phyloP scores from a whole-genome alignment of 805 yeast species.

The Teunomyces gatunensis region DNA sequence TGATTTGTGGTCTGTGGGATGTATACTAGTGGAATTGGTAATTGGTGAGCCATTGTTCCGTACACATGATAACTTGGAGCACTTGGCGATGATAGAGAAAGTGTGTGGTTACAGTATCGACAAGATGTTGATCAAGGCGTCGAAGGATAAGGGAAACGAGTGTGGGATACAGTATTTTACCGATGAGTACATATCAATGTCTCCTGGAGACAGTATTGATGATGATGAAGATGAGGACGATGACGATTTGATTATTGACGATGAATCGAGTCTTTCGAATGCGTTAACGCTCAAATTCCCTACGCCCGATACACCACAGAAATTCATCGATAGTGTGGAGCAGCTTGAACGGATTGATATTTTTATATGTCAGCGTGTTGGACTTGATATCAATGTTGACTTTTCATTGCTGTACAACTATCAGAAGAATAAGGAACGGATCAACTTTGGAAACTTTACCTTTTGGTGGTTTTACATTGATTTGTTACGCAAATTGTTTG shows the following conservation, averaged over 20 bases:
- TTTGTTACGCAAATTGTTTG: slow-evolving; percentile 35
- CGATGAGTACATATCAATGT: slow-evolving; percentile 13
- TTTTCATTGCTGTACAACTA: slow-evolving; percentile 37
- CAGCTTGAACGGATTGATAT: slow-evolving; percentile 42
- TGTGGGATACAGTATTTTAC: slow-evolving; percentile 41
- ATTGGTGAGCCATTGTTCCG: slow-evolving; percentile 94
- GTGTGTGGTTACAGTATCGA: slow-evolving; percentile 59
- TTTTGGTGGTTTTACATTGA: slow-evolving; percentile 80
- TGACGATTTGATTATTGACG: slow-evolving; percentile 31
- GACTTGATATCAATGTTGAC: slow-evolving; percentile 39
- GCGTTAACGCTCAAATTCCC: slow-evolving; percentile 38
- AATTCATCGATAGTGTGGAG: slow-evolving; percentile 37
- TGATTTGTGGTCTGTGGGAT: slow-evolving; percentile 96
- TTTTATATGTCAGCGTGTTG: slow-evolving; percentile 41
- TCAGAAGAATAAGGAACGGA: slow-evolving; percentile 40
- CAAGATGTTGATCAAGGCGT: slow-evolving; percentile 33
- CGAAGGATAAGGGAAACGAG: slow-evolving; percentile 36
- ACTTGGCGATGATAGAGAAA: slow-evolving; percentile 90
- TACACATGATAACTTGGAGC: slow-evolving; percentile 93
- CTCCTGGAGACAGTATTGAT: slow-evolving; percentile 5
- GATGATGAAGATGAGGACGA: slow-evolving; percentile 16
- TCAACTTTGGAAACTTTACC: slow-evolving; percentile 57
- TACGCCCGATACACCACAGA: slow-evolving; percentile 34
- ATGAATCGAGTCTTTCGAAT: slow-evolving; percentile 23
- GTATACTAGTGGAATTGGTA: slow-evolving; percentile 84